phyloP scores from a whole-genome alignment of 1,139 yeast genomes.

The Zhuliangozyma blackwelliae region DNA sequence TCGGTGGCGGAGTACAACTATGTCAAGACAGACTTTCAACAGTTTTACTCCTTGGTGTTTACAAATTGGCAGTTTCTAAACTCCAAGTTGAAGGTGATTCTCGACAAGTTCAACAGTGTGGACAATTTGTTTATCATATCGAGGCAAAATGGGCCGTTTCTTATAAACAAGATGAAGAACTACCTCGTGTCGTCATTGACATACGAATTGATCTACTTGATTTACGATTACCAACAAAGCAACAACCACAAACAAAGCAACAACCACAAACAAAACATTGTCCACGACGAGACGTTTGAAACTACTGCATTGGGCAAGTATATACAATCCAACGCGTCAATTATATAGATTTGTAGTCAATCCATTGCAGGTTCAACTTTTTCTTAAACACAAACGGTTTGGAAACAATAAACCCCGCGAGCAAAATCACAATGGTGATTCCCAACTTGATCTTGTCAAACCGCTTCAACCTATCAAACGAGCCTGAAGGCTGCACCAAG shows the following conservation, averaged over 20 bases:
- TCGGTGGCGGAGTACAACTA: constrained; percentile 26
- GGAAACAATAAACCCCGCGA: constrained; percentile 40
- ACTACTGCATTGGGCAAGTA: constrained; percentile 16
- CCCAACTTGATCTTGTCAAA: constrained; percentile 68
- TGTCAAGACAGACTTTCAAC: constrained; percentile 27
- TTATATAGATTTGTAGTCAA: constrained; percentile 14
- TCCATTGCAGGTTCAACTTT: constrained; percentile 37
- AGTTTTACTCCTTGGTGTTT: constrained; percentile 20
- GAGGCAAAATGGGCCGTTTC: constrained; percentile 13
- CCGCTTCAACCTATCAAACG: constrained; percentile 69
- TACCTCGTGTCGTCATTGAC: constrained; percentile 37
- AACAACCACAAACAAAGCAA: constrained; percentile 1
- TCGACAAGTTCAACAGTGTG: constrained; percentile 25
- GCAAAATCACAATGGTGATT: constrained; percentile 52
- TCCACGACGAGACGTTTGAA: background rate
- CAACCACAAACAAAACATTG: constrained; percentile 2
- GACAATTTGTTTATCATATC: constrained; percentile 10
- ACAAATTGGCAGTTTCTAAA: constrained; percentile 23
- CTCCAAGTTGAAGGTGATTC: constrained; percentile 24
- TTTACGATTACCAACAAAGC: constrained; percentile 23
- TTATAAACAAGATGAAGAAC: constrained; percentile 34
- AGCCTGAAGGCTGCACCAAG: constrained; percentile 72
- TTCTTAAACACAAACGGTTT: constrained; percentile 59
- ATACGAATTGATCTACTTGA: constrained; percentile 41
- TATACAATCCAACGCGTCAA: constrained; percentile 11